phyloP scores from a whole-genome alignment of 352 stramenopile genomes.

The Phytopythium kandeliae region DNA sequence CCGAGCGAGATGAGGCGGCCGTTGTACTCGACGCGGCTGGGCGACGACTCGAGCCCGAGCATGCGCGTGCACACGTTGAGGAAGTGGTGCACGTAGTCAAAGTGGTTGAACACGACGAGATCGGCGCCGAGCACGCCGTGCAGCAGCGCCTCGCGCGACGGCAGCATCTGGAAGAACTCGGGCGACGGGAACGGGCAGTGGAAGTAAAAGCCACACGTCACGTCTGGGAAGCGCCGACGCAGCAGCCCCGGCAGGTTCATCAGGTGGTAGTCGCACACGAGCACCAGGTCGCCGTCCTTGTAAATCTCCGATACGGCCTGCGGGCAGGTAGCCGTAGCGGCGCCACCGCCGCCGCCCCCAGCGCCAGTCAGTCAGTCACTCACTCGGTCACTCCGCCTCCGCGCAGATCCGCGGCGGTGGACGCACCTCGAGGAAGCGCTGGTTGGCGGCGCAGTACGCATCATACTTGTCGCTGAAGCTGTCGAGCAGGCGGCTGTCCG shows the following conservation, averaged over 20 bases:
- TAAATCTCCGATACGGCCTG: too few relatives aligned
- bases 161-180: constrained; percentile 82
- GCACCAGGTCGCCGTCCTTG: constrained; percentile 85
- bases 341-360: too few relatives aligned
- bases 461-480: constrained; percentile 88
- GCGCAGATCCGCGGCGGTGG: too few relatives aligned
- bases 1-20: constrained; percentile 87
- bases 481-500: constrained; percentile 59
- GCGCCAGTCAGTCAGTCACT: too few relatives aligned
- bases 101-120: constrained; percentile 86
- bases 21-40: constrained; percentile 64
- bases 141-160: constrained; percentile 70
- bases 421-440: constrained; percentile 76
- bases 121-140: constrained; percentile 79
- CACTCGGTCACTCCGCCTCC: too few relatives aligned
- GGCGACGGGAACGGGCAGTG: constrained; percentile 86
- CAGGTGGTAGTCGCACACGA: constrained; percentile 89
- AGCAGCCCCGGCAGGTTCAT: constrained; percentile 87
- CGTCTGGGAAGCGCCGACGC: constrained; percentile 61
- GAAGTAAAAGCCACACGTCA: constrained; percentile 84
- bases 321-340: too few relatives aligned
- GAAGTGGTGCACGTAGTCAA: constrained; percentile 88
- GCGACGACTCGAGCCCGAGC: constrained; percentile 59
- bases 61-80: constrained; percentile 78
- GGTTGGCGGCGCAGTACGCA: constrained; percentile 83